These are phyloP conservation scores for Dujonia santamariae DNA, from an alignment of 1,139 yeast genomes.

Conservation along the genomic window DNA sequence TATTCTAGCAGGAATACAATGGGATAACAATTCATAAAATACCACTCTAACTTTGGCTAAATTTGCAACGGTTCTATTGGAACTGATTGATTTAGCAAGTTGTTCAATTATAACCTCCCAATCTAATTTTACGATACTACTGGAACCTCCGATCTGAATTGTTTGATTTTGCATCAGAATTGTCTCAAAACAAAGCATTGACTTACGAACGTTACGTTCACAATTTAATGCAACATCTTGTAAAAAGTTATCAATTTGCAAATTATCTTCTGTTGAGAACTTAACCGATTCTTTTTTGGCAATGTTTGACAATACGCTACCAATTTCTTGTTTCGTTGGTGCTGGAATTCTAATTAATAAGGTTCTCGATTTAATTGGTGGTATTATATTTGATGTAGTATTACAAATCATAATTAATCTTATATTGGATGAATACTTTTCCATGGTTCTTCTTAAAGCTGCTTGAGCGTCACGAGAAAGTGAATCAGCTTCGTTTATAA, in stretches of 20 bases:
- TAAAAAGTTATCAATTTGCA: slow-evolving; percentile 40
- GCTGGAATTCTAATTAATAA: slow-evolving; percentile 82
- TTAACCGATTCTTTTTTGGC: slow-evolving; percentile 55
- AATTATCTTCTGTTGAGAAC: slow-evolving; percentile 32
- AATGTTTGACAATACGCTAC: slow-evolving; percentile 50
- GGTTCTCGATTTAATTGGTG: slow-evolving; percentile 93
- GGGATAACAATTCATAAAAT: slow-evolving; percentile 82
- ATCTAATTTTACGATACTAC: slow-evolving; percentile 58
- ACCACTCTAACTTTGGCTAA: slow-evolving; percentile 71
- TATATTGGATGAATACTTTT: slow-evolving; percentile 85
- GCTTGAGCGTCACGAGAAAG: slow-evolving; percentile 96
- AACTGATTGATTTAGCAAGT: slow-evolving; percentile 57
- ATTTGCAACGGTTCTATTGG: slow-evolving; percentile 66
- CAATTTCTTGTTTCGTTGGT: slow-evolving; percentile 61
- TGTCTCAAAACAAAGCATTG: slow-evolving; percentile 80
- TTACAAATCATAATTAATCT: slow-evolving; percentile 83
- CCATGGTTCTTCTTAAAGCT: slow-evolving; percentile 97
- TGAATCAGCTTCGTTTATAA: slow-evolving; percentile 92
- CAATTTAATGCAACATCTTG: slow-evolving; percentile 52
- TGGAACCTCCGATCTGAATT: slow-evolving; percentile 22
- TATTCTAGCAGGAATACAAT: slow-evolving; percentile 85
- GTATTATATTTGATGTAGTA: slow-evolving; percentile 85
- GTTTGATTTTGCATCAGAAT: slow-evolving; percentile 70
- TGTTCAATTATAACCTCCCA: slow-evolving; percentile 80
- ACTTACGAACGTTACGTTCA: slow-evolving; percentile 72